A percentile compares a stretch with the other conserved stretches of the same genome.
phyloP scores from a whole-genome alignment of 2,329 filamentous ascomycete species.

The Diplocarpon mali region DNA sequence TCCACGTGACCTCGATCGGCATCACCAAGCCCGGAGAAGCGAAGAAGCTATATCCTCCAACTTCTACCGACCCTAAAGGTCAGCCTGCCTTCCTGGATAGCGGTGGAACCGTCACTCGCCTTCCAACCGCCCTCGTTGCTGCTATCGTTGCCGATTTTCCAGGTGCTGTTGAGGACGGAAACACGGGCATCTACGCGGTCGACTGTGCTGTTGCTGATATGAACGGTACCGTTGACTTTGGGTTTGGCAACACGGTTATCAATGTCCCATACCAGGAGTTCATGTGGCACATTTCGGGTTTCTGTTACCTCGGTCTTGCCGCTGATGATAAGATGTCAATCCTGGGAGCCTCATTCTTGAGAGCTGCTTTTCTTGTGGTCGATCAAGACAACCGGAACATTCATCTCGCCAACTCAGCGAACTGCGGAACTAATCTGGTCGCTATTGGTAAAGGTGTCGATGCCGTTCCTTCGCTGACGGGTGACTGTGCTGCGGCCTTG shows the following conservation, averaged over 20 bases:
- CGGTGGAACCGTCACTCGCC: conserved; percentile 11
- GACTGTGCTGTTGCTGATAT: conserved; percentile 2
- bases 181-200: conserved; percentile 7
- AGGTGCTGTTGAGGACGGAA: conserved; percentile 4
- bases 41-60: conserved; percentile 3
- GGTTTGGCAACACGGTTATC: conserved; percentile 12
- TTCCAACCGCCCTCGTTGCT: conserved; percentile 9
- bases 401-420: conserved; percentile 8
- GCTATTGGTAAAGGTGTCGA: conserved; percentile 9
- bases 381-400: conserved; percentile 14
- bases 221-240: conserved; percentile 11
- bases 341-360: conserved; percentile 12
- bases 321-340: conserved; percentile 3
- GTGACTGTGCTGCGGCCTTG: conserved; percentile 4
- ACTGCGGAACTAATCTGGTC: conserved; percentile 11
- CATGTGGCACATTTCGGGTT: conserved; percentile 9
- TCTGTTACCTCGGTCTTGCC: conserved; percentile 7
- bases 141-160: conserved; percentile 11
- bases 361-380: conserved; percentile 11
- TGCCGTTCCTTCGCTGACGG: conserved; percentile 13
- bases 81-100: conserved; percentile 13
- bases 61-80: conserved; percentile 1
- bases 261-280: conserved; percentile 13
- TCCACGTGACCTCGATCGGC: conserved; percentile 12
- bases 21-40: conserved; percentile 11